These are phyloP conservation scores for Multifurca ochricompacta DNA, from an alignment of 768 basidiomycete species.

Conservation along the genomic window DNA sequence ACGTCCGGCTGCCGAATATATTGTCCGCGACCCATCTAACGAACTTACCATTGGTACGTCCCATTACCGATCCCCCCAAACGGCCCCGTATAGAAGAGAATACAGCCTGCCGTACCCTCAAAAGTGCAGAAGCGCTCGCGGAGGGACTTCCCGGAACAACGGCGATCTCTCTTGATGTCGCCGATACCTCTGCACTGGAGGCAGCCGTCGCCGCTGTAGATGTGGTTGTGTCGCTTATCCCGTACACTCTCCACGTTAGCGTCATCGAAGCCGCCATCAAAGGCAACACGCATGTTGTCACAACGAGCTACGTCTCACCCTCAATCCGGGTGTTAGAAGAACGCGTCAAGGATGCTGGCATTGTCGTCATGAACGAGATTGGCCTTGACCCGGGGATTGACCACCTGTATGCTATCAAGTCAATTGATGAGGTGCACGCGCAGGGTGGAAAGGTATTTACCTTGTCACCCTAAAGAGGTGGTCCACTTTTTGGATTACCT, in stretches of 20 bases:
- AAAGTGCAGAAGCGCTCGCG: slow-evolving; percentile 61
- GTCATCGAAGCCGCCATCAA: slow-evolving; percentile 91
- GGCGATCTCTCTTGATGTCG: slow-evolving; percentile 78
- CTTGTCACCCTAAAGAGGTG: neutral
- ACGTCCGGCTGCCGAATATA: slow-evolving; percentile 91
- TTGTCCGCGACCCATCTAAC: slow-evolving; percentile 75
- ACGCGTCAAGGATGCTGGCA: slow-evolving; percentile 77
- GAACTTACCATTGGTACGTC: slow-evolving; percentile 72
- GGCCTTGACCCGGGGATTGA: slow-evolving; percentile 95
- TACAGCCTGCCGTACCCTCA: slow-evolving; percentile 81
- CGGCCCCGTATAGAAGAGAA: neutral
- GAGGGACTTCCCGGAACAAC: slow-evolving; percentile 60
- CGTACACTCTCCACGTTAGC: slow-evolving; percentile 82
- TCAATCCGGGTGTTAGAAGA: slow-evolving; percentile 83
- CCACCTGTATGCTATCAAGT: slow-evolving; percentile 90
- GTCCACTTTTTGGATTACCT: neutral
- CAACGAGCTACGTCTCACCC: slow-evolving; percentile 90
- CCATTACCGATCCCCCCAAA: neutral
- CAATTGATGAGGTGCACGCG: slow-evolving; percentile 86
- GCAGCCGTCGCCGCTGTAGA: slow-evolving; percentile 77
- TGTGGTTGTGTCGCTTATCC: slow-evolving; percentile 93
- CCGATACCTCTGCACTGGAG: slow-evolving; percentile 62
- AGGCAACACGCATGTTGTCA: slow-evolving; percentile 87
- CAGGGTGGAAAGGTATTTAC: slow-evolving; percentile 80
- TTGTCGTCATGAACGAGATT: slow-evolving; percentile 95